phyloP scores from a whole-genome alignment of 2,329 filamentous ascomycete genomes.

The Lomentospora prolificans region DNA sequence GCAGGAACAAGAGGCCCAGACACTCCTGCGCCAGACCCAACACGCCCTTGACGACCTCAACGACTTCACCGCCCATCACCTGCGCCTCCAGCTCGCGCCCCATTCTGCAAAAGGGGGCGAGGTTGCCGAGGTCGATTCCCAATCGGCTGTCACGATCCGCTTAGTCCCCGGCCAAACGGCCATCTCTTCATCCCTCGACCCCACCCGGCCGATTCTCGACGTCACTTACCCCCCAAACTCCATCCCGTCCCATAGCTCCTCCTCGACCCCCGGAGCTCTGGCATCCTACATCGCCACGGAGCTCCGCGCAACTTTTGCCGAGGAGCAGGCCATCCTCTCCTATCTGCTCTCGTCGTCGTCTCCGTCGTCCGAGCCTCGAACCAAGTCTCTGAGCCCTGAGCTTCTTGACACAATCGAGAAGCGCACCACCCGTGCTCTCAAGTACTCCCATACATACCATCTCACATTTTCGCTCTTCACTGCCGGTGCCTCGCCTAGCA shows the following conservation, averaged over 20 bases:
- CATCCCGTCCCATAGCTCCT: slow-evolving; percentile 55
- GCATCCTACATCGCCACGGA: slow-evolving; percentile 71
- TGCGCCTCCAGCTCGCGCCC: slow-evolving; percentile 40
- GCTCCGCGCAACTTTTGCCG: slow-evolving; percentile 67
- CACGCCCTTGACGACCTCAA: slow-evolving; percentile 78
- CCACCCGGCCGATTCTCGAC: slow-evolving; percentile 62
- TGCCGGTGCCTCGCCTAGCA: slow-evolving; percentile 64
- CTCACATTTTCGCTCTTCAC: slow-evolving; percentile 94
- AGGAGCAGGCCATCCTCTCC: slow-evolving; percentile 81
- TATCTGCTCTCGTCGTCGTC: slow-evolving; percentile 57
- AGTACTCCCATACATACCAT: slow-evolving; percentile 89
- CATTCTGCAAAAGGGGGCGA: slow-evolving; percentile 15
- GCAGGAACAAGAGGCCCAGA: slow-evolving; percentile 56
- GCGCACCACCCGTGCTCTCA: slow-evolving; percentile 76
- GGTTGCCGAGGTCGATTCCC: slow-evolving; percentile 29
- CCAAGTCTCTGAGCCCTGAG: slow-evolving; percentile 38
- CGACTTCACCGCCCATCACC: slow-evolving; percentile 74
- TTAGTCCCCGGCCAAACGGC: slow-evolving; percentile 55
- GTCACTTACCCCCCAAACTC: slow-evolving; percentile 66
- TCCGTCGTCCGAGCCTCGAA: slow-evolving; percentile 24
- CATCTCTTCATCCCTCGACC: slow-evolving; percentile 50
- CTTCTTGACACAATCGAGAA: slow-evolving; percentile 47
- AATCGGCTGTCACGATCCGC: slow-evolving; percentile 59
- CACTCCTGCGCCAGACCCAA: slow-evolving; percentile 72
- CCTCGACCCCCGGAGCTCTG: slow-evolving; percentile 51